phyloP scores from a whole-genome alignment of 2,329 filamentous ascomycete species.

The Hortaea sp. region DNA sequence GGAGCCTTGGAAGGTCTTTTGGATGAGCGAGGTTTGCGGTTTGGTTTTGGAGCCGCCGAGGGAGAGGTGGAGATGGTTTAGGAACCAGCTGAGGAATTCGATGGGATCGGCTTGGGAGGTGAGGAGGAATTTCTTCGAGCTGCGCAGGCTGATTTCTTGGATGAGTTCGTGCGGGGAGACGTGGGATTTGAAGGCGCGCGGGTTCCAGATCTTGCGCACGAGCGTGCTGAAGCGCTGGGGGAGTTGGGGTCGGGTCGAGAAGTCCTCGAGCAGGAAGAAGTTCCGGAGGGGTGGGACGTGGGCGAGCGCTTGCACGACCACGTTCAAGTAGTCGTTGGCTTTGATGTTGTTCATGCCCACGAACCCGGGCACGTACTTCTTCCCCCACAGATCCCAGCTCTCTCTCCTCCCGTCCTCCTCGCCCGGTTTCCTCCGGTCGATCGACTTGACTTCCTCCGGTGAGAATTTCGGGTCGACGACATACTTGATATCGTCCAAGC shows the following conservation, averaged over 20 bases:
- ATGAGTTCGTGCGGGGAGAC: conserved; percentile 95
- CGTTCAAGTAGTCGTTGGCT: conserved; percentile 97
- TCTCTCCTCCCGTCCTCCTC: conserved; percentile 27
- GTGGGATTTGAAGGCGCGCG: conserved; percentile 88
- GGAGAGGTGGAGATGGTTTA: conserved; percentile 88
- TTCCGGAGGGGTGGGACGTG: conserved; percentile 86
- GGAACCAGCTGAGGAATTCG: conserved; percentile 93
- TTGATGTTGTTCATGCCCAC: conserved; percentile 99
- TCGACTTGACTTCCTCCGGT: conserved; percentile 64
- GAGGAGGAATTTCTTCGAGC: conserved; percentile 84
- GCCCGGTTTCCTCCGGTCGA: conserved; percentile 52
- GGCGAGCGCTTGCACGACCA: conserved; percentile 80
- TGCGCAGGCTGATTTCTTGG: conserved; percentile 83
- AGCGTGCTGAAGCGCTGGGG: conserved; percentile 81
- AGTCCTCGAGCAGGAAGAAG: conserved; percentile 79
- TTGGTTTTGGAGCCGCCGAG: conserved; percentile 84
- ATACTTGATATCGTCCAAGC: conserved; percentile 95
- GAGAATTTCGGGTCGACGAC: conserved; percentile 86
- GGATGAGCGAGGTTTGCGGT: conserved; percentile 74
- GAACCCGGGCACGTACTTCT: conserved; percentile 84
- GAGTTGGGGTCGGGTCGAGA: conserved; percentile 65
- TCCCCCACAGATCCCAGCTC: conserved; percentile 69
- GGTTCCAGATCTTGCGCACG: conserved; percentile 96
- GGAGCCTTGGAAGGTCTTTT: conserved; percentile 86
- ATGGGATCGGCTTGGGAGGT: conserved; percentile 89